Evolutionary conservation across 495 filamentous ascomycete genomes (phyloP), one percentile per base, ranked within the genome.

Genomic region (Pyronema domesticum): DNA sequence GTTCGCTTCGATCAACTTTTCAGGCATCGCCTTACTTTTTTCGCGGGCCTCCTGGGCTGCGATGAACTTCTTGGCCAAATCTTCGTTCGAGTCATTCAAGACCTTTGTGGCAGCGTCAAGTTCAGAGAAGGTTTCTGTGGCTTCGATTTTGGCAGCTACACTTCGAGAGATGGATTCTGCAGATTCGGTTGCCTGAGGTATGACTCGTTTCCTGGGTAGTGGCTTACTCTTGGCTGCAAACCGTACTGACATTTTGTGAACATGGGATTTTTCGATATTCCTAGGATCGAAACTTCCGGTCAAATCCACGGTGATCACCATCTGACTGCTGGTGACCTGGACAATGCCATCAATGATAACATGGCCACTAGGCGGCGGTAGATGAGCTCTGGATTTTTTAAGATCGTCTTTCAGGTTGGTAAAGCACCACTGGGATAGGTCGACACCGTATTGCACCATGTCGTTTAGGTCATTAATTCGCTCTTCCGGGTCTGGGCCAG

Each of bases 311-410:
- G 55, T 55, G 33, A 65, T 47, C 5, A 64, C 14, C 18, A 65
- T 23, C 18, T 61, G 53, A 37, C 59, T 55, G 10, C 57, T 61
- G 3, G 45, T 36, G 14, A 65, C 43, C 19, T 65, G 62, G 7
- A 65, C 62, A 14, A 65, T 53, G 35, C 62, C 62, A 40, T 61
- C 54, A 7, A 65, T 56, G 33, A 61, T 46, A 0, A 65, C 51
- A 51, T 61, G 56, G n/a, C 62, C 62, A 36, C 37, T 54, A 15
- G 62, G 62, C 0, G 62, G 58, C 9, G 62, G 62, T 33, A 58
- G 51, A 0, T 43, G 50, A 1, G 39, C 48, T 53, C 46, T 46
- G 8, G 55, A 61, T 13, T 30, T 51, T 8, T 43, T 14, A 3
- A 53, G 50, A 23, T 53, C 50, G 37, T 42, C 37, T 23, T 53